A percentile compares a stretch with the other conserved stretches of the same genome.
phyloP scores from a whole-genome alignment of 345 rosid genomes.

The Balakata baccata region DNA sequence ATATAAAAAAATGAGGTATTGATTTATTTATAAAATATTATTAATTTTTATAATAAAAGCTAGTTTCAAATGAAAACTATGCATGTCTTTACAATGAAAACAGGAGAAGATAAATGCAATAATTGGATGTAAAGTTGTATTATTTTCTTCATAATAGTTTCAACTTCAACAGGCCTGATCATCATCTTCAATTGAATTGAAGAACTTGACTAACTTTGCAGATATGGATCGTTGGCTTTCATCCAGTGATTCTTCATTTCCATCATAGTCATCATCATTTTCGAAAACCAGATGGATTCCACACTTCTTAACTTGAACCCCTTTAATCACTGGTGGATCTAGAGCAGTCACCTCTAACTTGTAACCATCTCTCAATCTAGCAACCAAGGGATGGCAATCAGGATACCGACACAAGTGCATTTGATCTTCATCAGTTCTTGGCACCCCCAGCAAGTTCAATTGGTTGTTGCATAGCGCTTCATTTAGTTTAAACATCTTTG shows the following conservation, averaged over 20 bases:
- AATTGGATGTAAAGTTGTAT: too few relatives aligned
- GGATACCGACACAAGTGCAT: conserved; percentile 53
- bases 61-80: too few relatives aligned
- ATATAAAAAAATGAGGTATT: too few relatives aligned
- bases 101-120: too few relatives aligned
- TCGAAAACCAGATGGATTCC: conserved; percentile 48
- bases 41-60: too few relatives aligned
- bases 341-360: conserved; percentile 27
- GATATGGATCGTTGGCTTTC: conserved; percentile 40
- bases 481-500: conserved; percentile 29
- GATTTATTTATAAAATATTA: too few relatives aligned
- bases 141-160: neutral
- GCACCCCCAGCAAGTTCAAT: conserved; percentile 47
- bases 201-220: conserved; percentile 38
- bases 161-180: neutral
- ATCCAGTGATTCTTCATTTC: conserved; percentile 38
- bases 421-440: conserved; percentile 41
- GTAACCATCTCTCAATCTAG: conserved; percentile 33
- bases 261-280: conserved; percentile 45
- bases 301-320: conserved; percentile 37
- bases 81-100: too few relatives aligned
- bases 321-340: conserved; percentile 26
- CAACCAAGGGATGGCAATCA: conserved; percentile 31
- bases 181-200: conserved; percentile 27
- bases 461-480: neutral